Base-by-base conservation (phyloP, 371 early-diverging fungal genomes). In the Chytridium lagenaria region DNA sequence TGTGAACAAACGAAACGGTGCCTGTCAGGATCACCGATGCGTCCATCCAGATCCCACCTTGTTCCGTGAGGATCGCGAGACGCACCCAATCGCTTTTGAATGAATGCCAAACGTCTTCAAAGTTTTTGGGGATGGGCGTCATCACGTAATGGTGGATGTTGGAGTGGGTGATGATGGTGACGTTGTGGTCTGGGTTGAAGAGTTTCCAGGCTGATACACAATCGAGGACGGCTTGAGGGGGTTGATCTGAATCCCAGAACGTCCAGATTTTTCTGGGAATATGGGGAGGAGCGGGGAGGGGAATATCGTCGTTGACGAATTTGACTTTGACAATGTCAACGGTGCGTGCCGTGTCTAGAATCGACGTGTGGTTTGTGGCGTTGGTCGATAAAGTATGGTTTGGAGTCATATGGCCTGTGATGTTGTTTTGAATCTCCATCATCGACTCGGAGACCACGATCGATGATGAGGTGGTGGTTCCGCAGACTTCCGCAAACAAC, bases 31-130 rank as follows among this genome's bases (percentile, higher is more conserved):
- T 34, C 12, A 64, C 16, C 33, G 64, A 64, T 2, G 64, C 64
- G 64, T 64, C 64, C 10, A 64, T 3, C 64, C 64, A 64, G 36
- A 36, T 26, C 22, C 64, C 64, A 12, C 64, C 64, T 10, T 64
- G 33, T 23, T 64, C 31, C 36, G 3, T 64, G 31, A 64, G 64
- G 10, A 64, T 34, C 36, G 64, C 64, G 22, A 64, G 64, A 31
- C 64, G 64, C 10, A 64, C 39, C 64, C 64, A 64, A 31, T 64
- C 64, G 33, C 30, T 7, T 34, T 38, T n/a, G 23, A 64, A 64
- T 31, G 64, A 31, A 34, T 3, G 12, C 7, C 19, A 44, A 44
- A 34, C 39, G 22, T 64, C 36, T 19, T 64, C 33, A 64, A 64
- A 64, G 36, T 7, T 31, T 3, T n/a, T 10, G 10, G 64, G 64